Evolutionary conservation across 2,329 filamentous ascomycete genomes (phyloP), one percentile per base, ranked within the genome.

Genomic region (Metarhizium rileyi): DNA sequence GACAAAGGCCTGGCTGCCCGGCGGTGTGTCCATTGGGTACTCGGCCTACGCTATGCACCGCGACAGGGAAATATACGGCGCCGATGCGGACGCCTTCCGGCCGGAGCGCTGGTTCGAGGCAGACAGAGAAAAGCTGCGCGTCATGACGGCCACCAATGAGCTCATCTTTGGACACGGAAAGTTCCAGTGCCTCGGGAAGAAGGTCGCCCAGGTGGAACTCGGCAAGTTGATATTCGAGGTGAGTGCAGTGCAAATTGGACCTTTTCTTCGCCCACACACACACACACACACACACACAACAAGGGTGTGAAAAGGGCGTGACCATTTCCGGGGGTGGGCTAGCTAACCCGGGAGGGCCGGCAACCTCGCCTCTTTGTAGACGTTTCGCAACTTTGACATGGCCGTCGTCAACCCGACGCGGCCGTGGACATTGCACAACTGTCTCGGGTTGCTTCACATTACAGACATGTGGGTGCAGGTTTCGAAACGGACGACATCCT

Each of bases 191-290:
- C 52, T 70, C 0, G 69, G 69, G 0, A 65, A 63, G 30, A 61
- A 60, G 0, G 61, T 70, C n/a, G 67, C 69, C 0, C 48, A 61
- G n/a, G 60, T 71, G 44, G 66, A 71, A 46, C 16, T 70, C n/a
- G 63, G 64, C 30, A 64, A 65, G 53, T 54, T 61, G 3, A 58
- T 70, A 35, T 66, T 71, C 26, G 71, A 75, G 62, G 67, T 70
- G 69, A 5, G 53, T 55, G 38, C 8, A 12, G 8, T 12, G 27
- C 8, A 28, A 28, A 28, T 2, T n/a, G n/a, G n/a, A n/a, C n/a
- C n/a, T n/a, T n/a, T n/a, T n/a, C n/a, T n/a, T n/a, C n/a, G n/a
- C n/a, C n/a, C n/a, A n/a, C n/a, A n/a, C n/a, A n/a, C n/a, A n/a
- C n/a, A n/a, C n/a, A n/a, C n/a, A n/a, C n/a, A n/a, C n/a, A n/a